Evolutionary conservation across 495 filamentous ascomycete species (phyloP).

Genomic region (Aspergillus incahuasiensis): DNA sequence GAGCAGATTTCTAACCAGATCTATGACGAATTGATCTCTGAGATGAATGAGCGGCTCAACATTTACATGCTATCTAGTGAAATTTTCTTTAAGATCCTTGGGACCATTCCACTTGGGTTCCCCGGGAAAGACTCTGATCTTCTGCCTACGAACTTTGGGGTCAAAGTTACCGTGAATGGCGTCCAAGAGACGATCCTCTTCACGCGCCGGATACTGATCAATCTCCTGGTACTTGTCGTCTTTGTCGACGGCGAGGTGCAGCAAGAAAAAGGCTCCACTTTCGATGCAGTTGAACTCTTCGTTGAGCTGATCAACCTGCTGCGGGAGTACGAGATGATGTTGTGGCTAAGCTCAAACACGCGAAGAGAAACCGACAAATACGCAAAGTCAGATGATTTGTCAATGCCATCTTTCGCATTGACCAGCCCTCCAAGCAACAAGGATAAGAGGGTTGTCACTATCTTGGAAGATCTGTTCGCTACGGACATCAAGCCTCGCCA

Average conservation of each 20-base stretch:
- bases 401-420: conserved; percentile 22
- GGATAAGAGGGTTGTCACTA: conserved; percentile 29
- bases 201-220: conserved; percentile 61
- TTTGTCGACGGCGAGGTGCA: conserved; percentile 78
- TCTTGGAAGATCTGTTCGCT: conserved; percentile 49
- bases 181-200: conserved; percentile 74
- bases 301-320: conserved; percentile 60
- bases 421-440: conserved; percentile 27
- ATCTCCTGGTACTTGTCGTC: conserved; percentile 75
- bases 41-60: conserved; percentile 36
- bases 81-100: conserved; percentile 47
- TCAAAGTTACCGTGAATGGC: conserved; percentile 64
- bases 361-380: conserved; percentile 28
- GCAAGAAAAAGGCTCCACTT: conserved; percentile 57
- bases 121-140: conserved; percentile 45
- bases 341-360: conserved; percentile 68
- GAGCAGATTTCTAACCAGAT: conserved; percentile 72
- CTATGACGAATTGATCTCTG: conserved; percentile 40
- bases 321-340: conserved; percentile 68
- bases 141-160: conserved; percentile 61
- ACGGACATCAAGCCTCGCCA: conserved; percentile 43
- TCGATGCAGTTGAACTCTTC: conserved; percentile 66
- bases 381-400: conserved; percentile 18
- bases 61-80: conserved; percentile 46
- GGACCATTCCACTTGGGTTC: conserved; percentile 35